phyloP scores from a whole-genome alignment of 2,329 filamentous ascomycete genomes.

The Cladophialophora chaetospira region DNA sequence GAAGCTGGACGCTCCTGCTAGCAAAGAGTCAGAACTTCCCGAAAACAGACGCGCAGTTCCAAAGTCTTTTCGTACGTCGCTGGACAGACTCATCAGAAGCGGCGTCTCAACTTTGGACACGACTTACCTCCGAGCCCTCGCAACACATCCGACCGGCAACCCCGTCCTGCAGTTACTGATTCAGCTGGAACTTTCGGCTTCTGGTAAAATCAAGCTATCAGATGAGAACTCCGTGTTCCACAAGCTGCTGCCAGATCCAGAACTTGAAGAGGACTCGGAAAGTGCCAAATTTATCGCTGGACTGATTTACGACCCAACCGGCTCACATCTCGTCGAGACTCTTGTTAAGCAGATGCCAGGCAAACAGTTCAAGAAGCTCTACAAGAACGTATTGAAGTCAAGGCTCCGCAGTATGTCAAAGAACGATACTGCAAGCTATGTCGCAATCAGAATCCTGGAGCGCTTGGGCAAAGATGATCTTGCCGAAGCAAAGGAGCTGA shows the following conservation, averaged over 20 bases:
- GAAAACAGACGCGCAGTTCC: constrained; percentile 65
- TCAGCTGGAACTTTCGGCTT: constrained; percentile 77
- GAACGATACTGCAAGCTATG: constrained; percentile 88
- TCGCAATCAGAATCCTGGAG: constrained; percentile 79
- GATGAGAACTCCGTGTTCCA: constrained; percentile 71
- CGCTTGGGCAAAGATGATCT: constrained; percentile 86
- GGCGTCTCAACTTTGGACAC: constrained; percentile 74
- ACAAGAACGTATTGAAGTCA: constrained; percentile 75
- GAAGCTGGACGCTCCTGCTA: constrained; percentile 66
- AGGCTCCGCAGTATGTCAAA: constrained; percentile 78
- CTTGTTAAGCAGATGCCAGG: constrained; percentile 79
- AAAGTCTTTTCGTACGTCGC: constrained; percentile 71
- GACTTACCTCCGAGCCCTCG: constrained; percentile 77
- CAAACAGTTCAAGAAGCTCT: constrained; percentile 87
- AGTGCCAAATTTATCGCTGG: constrained; percentile 80
- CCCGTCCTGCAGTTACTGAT: constrained; percentile 89
- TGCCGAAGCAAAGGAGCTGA: constrained; percentile 68
- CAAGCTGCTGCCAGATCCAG: constrained; percentile 76
- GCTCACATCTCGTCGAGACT: constrained; percentile 85
- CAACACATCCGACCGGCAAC: constrained; percentile 87
- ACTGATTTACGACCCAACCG: constrained; percentile 85
- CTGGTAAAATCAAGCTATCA: constrained; percentile 66
- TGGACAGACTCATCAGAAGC: constrained; percentile 79
- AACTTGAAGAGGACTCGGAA: constrained; percentile 70
- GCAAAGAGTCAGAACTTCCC: constrained; percentile 50